These are phyloP conservation scores for Lentinula sp. DNA, from an alignment of 768 basidiomycete genomes.

Conservation along the genomic window DNA sequence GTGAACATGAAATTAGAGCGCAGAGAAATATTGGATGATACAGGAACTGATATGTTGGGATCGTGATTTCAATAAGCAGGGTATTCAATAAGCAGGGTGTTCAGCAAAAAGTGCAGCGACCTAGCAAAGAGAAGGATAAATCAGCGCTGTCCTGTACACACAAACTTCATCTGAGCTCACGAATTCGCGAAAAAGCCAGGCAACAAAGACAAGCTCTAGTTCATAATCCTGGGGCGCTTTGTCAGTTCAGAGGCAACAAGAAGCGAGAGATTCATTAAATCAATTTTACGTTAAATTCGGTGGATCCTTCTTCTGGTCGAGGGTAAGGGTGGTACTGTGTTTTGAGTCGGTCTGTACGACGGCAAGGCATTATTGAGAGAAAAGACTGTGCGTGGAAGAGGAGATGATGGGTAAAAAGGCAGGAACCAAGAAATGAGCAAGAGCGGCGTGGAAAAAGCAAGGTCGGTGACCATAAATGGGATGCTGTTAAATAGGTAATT, in stretches of 20 bases:
- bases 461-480: background rate
- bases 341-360: background rate
- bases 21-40: too few species aligned
- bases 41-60: background rate
- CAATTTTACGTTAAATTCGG: background rate
- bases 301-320: background rate
- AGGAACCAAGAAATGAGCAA: background rate
- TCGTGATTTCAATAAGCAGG: background rate
- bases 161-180: background rate
- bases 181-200: background rate
- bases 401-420: background rate
- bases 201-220: background rate
- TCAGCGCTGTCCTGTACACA: background rate
- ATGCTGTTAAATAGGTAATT: background rate
- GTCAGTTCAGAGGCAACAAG: background rate
- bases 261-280: background rate
- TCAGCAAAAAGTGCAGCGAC: background rate
- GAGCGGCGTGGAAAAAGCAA: background rate
- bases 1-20: too few species aligned
- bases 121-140: background rate
- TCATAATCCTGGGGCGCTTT: background rate
- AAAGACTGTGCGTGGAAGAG: background rate
- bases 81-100: background rate
- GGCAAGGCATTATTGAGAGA: background rate
- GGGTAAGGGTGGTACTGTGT: background rate